phyloP scores from a whole-genome alignment of 2,329 filamentous ascomycete genomes.

The Teratosphaeria gauchensis region DNA sequence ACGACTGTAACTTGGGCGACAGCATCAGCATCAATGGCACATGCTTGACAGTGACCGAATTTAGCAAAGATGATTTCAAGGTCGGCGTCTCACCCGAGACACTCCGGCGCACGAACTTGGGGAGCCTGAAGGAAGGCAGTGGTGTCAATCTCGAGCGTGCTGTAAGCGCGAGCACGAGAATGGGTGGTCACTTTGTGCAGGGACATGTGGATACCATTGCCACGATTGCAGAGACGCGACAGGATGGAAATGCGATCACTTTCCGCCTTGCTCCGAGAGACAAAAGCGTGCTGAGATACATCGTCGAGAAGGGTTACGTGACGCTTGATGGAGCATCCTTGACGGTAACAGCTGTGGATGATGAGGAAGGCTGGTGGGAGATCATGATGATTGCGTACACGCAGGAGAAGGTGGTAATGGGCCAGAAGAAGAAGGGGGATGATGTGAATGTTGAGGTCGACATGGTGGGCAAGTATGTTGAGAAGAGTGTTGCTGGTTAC shows the following conservation, averaged over 20 bases:
- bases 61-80: conserved; percentile 59
- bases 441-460: conserved; percentile 89
- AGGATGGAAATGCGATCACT: conserved; percentile 83
- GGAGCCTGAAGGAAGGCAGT: conserved; percentile 54
- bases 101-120: conserved; percentile 90
- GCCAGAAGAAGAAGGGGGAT: conserved; percentile 67
- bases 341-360: conserved; percentile 80
- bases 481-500: conserved; percentile 81
- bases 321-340: conserved; percentile 90
- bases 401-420: conserved; percentile 80
- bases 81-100: conserved; percentile 94
- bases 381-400: conserved; percentile 98
- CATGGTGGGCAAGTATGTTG: conserved; percentile 74
- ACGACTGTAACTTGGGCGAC: conserved; percentile 78
- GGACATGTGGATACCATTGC: conserved; percentile 92
- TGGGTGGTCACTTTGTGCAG: conserved; percentile 98
- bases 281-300: conserved; percentile 63
- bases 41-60: conserved; percentile 83
- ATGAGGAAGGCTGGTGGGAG: conserved; percentile 79
- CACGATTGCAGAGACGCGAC: conserved; percentile 58
- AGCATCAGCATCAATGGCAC: conserved; percentile 94
- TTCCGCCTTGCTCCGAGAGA: conserved; percentile 71
- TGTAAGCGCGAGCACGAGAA: conserved; percentile 80
- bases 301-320: conserved; percentile 94
- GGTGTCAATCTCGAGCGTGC: conserved; percentile 89